Base-by-base conservation (phyloP, 2,329 filamentous ascomycete species). In the Colletotrichum sansevieriae region DNA sequence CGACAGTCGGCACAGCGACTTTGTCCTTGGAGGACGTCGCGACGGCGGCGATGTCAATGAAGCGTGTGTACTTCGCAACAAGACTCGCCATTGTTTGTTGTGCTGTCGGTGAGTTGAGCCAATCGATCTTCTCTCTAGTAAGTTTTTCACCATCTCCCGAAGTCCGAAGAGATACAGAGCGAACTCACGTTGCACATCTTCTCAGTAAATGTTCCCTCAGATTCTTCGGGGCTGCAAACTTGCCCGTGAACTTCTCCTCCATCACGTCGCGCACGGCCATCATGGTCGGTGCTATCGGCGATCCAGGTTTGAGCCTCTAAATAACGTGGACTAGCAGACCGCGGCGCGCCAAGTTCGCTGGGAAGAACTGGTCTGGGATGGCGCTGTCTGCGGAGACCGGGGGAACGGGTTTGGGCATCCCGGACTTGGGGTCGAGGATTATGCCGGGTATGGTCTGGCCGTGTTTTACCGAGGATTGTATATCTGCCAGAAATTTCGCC, bases 31-130 rank as follows among this genome's bases (percentile, higher is more conserved):
- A 25, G 25, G 3, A 22, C 22, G 22, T 22, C 22, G 22, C 22
- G 22, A 22, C 22, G 22, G 2, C 77, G 77, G 92, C 87, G 71
- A 92, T 84, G 0, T 72, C 60, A 18, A 90, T 79, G 78, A 91
- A 92, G 7, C 88, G 83, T 2, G 78, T 55, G 74, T 91, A 91
- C 74, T 91, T 93, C 8, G 73, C 76, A 22, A 92, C 78, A 1
- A 92, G 80, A 0, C 90, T 84, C 0, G 75, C 63, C 84, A 91
- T 91, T 0, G 89, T 92, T 2, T 83, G 79, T 3, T 77, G 78
- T 1, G 88, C 82, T 1, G 87, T 82, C 0, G 91, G 90, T 41
- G 88, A 91, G 76, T 91, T 90, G 3, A 92, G 82, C 91, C 91
- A 93, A 78, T 92, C 89, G 66, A 93, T 87, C 72, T 79, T 43